These are phyloP conservation scores for Phytopythium kandeliae DNA, from an alignment of 352 stramenopile species.

Conservation along the genomic window DNA sequence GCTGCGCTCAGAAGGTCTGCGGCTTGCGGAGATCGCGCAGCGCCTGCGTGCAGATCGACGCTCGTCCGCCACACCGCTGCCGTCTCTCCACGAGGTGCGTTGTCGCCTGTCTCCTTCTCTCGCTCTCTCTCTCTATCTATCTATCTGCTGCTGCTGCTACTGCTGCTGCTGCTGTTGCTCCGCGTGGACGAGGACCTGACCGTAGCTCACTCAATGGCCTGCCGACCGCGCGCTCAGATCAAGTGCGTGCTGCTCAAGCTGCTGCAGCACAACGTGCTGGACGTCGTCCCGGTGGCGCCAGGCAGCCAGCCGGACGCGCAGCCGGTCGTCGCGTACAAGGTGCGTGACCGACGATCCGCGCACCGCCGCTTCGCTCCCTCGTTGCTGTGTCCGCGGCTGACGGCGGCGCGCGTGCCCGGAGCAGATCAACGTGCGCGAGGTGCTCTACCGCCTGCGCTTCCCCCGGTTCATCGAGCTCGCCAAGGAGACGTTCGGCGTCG, in stretches of 20 bases:
- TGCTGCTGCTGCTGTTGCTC: too few relatives aligned
- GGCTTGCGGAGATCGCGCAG: conserved; percentile 57
- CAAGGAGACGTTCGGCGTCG: conserved; percentile 66
- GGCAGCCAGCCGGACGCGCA: conserved; percentile 11
- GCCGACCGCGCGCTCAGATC: conserved; percentile 13
- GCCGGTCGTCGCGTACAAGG: conserved; percentile 34
- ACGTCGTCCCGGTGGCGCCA: conserved; percentile 41
- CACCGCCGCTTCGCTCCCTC: too few relatives aligned
- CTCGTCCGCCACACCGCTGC: conserved; percentile 19
- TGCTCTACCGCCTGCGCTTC: conserved; percentile 79
- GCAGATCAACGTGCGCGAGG: conserved; percentile 77
- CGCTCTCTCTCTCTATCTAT: too few relatives aligned
- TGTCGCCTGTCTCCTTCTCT: too few relatives aligned
- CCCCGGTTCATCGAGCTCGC: conserved; percentile 79
- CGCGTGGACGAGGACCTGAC: too few relatives aligned
- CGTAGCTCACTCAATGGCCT: too few relatives aligned
- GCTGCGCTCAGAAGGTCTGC: conserved; percentile 61
- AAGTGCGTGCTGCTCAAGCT: conserved; percentile 82
- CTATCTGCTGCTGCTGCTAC: too few relatives aligned
- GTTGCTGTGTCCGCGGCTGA: neutral
- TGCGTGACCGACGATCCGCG: too few relatives aligned
- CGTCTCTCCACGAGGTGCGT: conserved; percentile 45
- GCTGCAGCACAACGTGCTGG: conserved; percentile 82
- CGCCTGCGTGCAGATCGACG: conserved; percentile 32
- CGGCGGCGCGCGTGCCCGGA: conserved; percentile 2